These are phyloP conservation scores for Cercophora newfieldiana DNA, from an alignment of 495 filamentous ascomycete species.

Conservation along the genomic window DNA sequence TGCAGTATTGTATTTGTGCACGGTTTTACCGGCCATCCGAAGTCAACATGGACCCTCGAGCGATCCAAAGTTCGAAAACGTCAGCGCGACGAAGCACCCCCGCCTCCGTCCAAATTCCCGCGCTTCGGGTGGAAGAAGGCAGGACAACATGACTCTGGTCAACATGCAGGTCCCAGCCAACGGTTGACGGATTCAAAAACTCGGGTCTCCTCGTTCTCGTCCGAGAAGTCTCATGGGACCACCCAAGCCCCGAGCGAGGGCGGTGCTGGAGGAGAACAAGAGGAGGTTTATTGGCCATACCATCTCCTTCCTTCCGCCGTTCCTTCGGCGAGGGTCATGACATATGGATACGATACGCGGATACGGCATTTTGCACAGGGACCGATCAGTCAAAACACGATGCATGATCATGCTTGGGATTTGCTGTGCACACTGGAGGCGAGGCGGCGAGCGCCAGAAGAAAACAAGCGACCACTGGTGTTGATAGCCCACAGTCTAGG, in stretches of 20 bases:
- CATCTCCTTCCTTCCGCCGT: neutral
- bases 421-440: neutral
- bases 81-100: neutral
- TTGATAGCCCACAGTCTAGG: neutral
- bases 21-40: slow-evolving; percentile 3
- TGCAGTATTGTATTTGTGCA: slow-evolving; percentile 2
- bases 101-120: neutral
- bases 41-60: slow-evolving; percentile 6
- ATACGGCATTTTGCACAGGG: neutral
- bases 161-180: neutral
- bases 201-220: neutral
- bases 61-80: slow-evolving; percentile 1
- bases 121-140: neutral
- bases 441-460: neutral
- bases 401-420: neutral
- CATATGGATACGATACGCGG: neutral
- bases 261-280: neutral
- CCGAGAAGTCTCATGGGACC: neutral
- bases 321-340: neutral
- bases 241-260: neutral
- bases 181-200: neutral
- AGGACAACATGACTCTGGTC: neutral
- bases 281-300: slow-evolving; percentile 1
- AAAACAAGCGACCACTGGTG: neutral
- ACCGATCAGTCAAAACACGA: neutral